Conservation (phyloP, 2,329 filamentous ascomycete species). For the Chalaropsis thielavioides region DNA sequence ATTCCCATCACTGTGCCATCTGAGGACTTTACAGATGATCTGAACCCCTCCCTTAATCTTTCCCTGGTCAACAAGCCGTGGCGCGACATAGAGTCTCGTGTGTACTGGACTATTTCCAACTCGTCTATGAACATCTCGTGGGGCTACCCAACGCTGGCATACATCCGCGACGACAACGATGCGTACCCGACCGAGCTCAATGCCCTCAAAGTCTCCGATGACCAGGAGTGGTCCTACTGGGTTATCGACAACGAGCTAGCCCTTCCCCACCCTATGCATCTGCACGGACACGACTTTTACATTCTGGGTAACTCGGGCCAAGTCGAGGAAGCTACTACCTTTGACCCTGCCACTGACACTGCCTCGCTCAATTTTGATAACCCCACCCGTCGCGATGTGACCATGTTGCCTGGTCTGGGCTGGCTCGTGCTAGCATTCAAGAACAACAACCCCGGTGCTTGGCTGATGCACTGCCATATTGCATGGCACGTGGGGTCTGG, state of each 20-base stretch:
- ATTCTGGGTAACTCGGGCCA: conserved; percentile 25
- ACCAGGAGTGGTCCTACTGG: conserved; percentile 24
- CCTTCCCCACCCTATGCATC: conserved; percentile 33
- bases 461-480: conserved; percentile 42
- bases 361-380: conserved; percentile 31
- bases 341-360: conserved; percentile 24
- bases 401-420: conserved; percentile 31
- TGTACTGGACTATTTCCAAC: conserved; percentile 26
- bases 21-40: conserved; percentile 21
- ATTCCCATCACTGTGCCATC: conserved; percentile 22
- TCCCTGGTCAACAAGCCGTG: conserved; percentile 18
- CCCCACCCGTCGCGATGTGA: conserved; percentile 38
- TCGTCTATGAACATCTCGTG: conserved; percentile 28
- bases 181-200: conserved; percentile 19
- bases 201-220: conserved; percentile 18
- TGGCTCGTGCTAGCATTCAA: conserved; percentile 37
- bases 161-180: conserved; percentile 19
- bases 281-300: conserved; percentile 37
- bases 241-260: conserved; percentile 23
- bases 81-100: conserved; percentile 19
- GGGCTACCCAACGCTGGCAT: conserved; percentile 28
- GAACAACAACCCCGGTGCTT: conserved; percentile 37
- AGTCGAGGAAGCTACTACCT: conserved; percentile 16
- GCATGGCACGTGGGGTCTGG: conserved; percentile 43
- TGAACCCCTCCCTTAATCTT: conserved; percentile 21